phyloP scores from a whole-genome alignment of 1,284 basidiomycete species.

The Butyriboletus appendiculatus region DNA sequence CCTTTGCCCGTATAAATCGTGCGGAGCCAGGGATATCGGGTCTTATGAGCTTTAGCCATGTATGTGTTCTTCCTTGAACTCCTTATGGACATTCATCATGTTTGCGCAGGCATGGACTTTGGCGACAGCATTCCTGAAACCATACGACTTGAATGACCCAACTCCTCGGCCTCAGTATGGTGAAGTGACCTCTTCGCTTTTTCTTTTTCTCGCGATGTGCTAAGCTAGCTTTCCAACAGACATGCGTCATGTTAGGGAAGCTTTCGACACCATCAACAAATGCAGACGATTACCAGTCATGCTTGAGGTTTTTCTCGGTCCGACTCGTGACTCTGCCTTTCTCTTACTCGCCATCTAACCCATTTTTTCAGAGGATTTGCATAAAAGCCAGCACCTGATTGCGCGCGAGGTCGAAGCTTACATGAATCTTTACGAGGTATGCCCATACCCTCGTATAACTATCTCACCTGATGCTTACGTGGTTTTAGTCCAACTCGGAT shows the following conservation, averaged over 20 bases:
- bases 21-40: constrained; percentile 64
- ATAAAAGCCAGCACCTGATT: constrained; percentile 58
- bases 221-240: constrained; percentile 39
- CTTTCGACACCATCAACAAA: constrained; percentile 57
- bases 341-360: constrained; percentile 1
- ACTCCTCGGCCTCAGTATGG: constrained; percentile 39
- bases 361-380: constrained; percentile 55
- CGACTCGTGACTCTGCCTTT: constrained; percentile 18
- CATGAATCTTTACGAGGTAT: constrained; percentile 63
- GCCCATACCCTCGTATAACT: constrained; percentile 17
- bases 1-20: constrained; percentile 65
- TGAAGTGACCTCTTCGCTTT: constrained; percentile 20
- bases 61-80: constrained; percentile 30
- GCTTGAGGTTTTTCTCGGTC: constrained; percentile 68
- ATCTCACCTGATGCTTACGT: constrained; percentile 6
- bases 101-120: constrained; percentile 60
- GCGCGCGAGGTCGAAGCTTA: constrained; percentile 57
- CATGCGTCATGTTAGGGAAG: constrained; percentile 47
- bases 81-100: neutral
- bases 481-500: constrained; percentile 46
- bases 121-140: constrained; percentile 56
- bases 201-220: neutral
- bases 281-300: constrained; percentile 59
- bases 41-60: constrained; percentile 64
- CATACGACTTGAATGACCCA: constrained; percentile 50